Conservation (phyloP, 192 early-diverging fungal species). For the Podila epigama region DNA sequence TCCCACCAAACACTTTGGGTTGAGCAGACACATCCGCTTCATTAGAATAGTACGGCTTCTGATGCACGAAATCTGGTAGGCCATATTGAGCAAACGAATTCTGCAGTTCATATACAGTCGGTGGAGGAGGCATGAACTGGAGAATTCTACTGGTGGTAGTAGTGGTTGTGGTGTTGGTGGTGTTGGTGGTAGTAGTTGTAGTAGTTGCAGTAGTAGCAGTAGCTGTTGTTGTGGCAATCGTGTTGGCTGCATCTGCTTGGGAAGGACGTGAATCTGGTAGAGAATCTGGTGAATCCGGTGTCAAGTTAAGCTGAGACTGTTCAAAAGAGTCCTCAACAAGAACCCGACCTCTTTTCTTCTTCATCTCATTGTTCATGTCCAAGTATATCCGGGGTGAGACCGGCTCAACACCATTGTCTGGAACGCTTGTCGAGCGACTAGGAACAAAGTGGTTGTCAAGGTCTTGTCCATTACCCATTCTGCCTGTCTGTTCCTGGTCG, state of each 20-base stretch:
- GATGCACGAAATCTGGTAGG: constrained; percentile 55
- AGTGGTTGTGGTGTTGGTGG: no score
- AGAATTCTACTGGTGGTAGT: constrained; percentile 7
- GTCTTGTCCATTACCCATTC: no score
- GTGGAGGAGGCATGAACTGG: constrained; percentile 44
- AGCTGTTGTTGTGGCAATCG: no score
- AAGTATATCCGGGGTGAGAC: no score
- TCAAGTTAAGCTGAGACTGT: neutral
- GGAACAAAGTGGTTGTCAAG: no score
- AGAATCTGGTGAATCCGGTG: neutral
- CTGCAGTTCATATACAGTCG: constrained; percentile 48
- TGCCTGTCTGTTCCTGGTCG: no score
- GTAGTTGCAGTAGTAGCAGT: no score
- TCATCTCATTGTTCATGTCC: no score
- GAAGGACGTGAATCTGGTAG: no score
- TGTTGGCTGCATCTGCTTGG: neutral
- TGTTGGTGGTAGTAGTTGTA: no score
- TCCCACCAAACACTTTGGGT: constrained; percentile 64
- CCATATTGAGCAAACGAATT: constrained; percentile 26
- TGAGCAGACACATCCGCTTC: constrained; percentile 62
- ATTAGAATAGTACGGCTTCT: constrained; percentile 67
- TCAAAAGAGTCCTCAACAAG: neutral
- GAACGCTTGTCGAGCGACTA: no score
- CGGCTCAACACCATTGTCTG: no score
- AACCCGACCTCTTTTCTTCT: neutral